Conservation (phyloP, 345 rosid species). For the Populus simonii region DNA sequence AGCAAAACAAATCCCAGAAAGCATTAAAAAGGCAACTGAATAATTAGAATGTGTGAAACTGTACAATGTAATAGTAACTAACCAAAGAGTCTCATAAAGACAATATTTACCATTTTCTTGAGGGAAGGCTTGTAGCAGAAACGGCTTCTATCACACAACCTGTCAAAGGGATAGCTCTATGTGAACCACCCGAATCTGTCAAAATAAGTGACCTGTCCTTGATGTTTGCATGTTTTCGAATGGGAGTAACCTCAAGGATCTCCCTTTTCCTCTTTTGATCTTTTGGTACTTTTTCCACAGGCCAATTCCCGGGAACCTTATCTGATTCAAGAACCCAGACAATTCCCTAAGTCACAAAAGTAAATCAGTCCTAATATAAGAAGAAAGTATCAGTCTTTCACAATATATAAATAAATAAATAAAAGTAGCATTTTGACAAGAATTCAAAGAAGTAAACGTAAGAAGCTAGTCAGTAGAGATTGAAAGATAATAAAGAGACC, state of each 20-base stretch:
- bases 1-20: background rate
- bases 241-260: constrained; percentile 59
- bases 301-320: constrained; percentile 44
- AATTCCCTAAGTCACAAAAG: constrained; percentile 49
- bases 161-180: constrained; percentile 40
- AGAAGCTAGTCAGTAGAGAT: no score
- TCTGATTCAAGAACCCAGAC: constrained; percentile 81
- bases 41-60: background rate
- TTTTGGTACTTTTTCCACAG: constrained; percentile 36
- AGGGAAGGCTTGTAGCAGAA: constrained; percentile 62
- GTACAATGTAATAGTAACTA: background rate
- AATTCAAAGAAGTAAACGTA: no score
- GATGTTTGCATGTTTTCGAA: constrained; percentile 52
- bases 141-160: constrained; percentile 74
- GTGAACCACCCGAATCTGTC: constrained; percentile 50
- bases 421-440: no score
- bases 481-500: background rate
- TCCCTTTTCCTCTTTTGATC: constrained; percentile 66
- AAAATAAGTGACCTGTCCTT: constrained; percentile 52
- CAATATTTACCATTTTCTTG: constrained; percentile 70
- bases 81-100: background rate
- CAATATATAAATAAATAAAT: no score
- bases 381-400: no score
- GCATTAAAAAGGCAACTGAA: background rate
- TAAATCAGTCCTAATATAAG: background rate